Evolutionary conservation across 257 asterid species (phyloP).

Genomic region (Perilla frutescens): DNA sequence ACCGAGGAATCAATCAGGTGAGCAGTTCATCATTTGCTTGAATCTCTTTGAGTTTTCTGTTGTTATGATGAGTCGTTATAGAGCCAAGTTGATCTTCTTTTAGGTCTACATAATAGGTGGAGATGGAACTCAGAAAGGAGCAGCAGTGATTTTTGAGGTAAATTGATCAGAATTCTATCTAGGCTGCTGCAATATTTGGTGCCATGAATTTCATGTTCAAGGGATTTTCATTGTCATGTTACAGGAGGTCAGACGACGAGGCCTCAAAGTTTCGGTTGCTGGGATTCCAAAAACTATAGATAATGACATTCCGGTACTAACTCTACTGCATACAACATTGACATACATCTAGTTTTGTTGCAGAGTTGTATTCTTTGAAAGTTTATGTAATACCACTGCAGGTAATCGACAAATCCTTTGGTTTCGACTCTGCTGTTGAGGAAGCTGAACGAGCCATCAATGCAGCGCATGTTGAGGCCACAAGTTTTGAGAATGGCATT

Average conservation of each 20-base stretch:
- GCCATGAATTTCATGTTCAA: background rate
- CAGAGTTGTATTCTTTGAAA: background rate
- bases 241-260: conserved; percentile 83
- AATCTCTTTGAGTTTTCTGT: background rate
- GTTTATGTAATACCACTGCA: conserved; percentile 27
- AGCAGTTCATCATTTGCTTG: background rate
- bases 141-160: conserved; percentile 91
- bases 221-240: conserved; percentile 12
- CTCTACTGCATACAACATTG: background rate
- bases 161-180: background rate
- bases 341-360: background rate
- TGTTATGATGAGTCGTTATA: background rate
- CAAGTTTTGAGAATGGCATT: conserved; percentile 88
- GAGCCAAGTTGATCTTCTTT: background rate
- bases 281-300: conserved; percentile 94
- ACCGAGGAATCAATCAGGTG: conserved; percentile 93
- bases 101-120: conserved; percentile 96
- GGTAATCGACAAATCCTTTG: conserved; percentile 95
- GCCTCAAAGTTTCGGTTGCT: conserved; percentile 81
- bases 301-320: conserved; percentile 84
- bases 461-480: conserved; percentile 97
- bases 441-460: conserved; percentile 97
- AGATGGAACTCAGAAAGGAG: conserved; percentile 95
- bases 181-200: background rate
- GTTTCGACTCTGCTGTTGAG: conserved; percentile 95